phyloP scores from a whole-genome alignment of 2,329 filamentous ascomycete genomes.

The Penicillium sp. region DNA sequence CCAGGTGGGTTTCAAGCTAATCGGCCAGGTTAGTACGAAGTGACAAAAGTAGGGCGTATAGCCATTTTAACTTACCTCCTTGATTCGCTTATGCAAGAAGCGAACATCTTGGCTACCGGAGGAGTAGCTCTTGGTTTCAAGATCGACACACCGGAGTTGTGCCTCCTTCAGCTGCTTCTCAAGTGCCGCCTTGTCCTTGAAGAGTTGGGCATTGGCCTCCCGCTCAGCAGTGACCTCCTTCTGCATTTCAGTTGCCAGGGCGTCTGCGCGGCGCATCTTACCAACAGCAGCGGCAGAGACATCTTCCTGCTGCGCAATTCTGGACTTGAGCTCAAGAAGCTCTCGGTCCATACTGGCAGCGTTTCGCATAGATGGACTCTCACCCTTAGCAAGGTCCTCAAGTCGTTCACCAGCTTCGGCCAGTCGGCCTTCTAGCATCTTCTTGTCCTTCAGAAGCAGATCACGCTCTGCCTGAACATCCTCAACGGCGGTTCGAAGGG shows the following conservation, averaged over 20 bases:
- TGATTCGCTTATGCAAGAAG: slow-evolving; percentile 89
- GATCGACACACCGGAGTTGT: slow-evolving; percentile 82
- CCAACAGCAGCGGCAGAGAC: slow-evolving; percentile 86
- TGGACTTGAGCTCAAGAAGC: slow-evolving; percentile 82
- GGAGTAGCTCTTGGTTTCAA: slow-evolving; percentile 96
- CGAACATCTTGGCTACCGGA: slow-evolving; percentile 92
- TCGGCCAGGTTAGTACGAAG: slow-evolving; percentile 17
- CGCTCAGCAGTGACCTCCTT: slow-evolving; percentile 87
- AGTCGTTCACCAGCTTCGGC: slow-evolving; percentile 84
- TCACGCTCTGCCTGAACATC: slow-evolving; percentile 85
- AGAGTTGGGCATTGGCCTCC: slow-evolving; percentile 74
- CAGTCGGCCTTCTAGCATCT: slow-evolving; percentile 76
- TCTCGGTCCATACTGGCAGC: slow-evolving; percentile 86
- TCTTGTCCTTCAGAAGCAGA: slow-evolving; percentile 81
- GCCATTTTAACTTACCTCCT: slow-evolving; percentile 67
- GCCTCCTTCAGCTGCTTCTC: slow-evolving; percentile 90
- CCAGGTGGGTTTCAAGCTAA: slow-evolving; percentile 82
- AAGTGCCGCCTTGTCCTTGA: slow-evolving; percentile 83
- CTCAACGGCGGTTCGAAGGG: slow-evolving; percentile 77
- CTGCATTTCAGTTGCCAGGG: slow-evolving; percentile 81
- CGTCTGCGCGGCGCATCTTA: slow-evolving; percentile 94
- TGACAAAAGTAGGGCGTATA: background rate
- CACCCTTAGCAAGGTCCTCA: slow-evolving; percentile 81
- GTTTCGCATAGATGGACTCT: slow-evolving; percentile 83
- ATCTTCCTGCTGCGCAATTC: slow-evolving; percentile 88